phyloP scores from a whole-genome alignment of 192 early-diverging fungal genomes.

The Pilobolus umbonatus region DNA sequence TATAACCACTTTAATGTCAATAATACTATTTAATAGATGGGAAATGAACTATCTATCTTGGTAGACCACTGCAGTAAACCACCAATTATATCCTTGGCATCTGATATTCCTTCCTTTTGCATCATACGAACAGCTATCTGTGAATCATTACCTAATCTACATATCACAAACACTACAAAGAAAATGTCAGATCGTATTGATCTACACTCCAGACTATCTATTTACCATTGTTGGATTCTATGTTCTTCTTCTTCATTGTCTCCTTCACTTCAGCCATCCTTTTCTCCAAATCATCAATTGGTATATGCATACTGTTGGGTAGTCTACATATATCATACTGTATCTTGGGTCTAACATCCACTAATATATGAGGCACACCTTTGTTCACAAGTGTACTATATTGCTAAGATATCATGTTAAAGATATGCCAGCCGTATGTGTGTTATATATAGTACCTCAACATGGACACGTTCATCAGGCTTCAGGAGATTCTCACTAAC shows the following conservation, averaged over 20 bases:
- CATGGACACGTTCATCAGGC: constrained; percentile 17
- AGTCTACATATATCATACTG: constrained; percentile 83
- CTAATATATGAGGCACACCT: constrained; percentile 59
- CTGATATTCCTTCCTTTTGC: constrained; percentile 55
- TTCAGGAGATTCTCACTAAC: not conserved
- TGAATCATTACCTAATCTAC: constrained; percentile 86
- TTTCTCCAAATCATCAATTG: constrained; percentile 44
- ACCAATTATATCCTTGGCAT: constrained; percentile 76
- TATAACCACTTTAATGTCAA: too few relatives aligned
- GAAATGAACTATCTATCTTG: constrained; percentile 74
- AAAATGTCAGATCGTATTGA: not conserved
- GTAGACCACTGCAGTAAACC: constrained; percentile 76
- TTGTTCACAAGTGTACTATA: constrained; percentile 43
- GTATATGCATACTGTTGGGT: constrained; percentile 50
- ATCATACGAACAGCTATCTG: constrained; percentile 81
- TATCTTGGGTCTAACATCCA: constrained; percentile 86
- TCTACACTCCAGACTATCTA: constrained; percentile 1
- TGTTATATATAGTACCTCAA: not conserved
- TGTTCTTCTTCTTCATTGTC: constrained; percentile 3
- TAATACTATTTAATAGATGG: constrained; percentile 77
- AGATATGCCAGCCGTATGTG: not conserved
- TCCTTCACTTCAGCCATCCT: constrained; percentile 41
- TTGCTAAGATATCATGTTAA: not conserved
- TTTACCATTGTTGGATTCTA: constrained; percentile 24
- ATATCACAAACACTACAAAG: constrained; percentile 69